Percentiles rank a stretch among this genome's conserved stretches.
Evolutionary conservation across 306 rosid genomes (phyloP).

Genomic region (Corylus avellana): DNA sequence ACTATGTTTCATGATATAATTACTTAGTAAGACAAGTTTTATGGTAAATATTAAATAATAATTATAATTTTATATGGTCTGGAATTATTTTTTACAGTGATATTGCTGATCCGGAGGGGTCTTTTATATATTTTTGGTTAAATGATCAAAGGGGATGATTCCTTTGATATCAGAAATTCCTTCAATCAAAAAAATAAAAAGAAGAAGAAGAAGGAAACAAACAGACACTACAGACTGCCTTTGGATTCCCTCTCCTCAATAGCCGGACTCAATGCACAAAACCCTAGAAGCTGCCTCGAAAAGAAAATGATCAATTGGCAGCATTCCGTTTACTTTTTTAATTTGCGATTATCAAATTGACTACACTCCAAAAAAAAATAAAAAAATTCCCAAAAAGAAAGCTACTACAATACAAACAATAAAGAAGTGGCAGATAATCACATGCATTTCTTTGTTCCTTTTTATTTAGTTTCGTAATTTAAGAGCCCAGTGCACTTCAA

Average conservation of each 20-base stretch:
- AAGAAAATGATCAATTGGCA: constrained; percentile 29
- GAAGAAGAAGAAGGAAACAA: background rate
- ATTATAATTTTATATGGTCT: no score
- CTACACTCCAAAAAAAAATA: background rate
- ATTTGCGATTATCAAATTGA: constrained; percentile 34
- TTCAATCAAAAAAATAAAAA: background rate
- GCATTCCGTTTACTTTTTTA: constrained; percentile 21
- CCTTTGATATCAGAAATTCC: no score
- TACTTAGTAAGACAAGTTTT: no score
- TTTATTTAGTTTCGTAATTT: background rate
- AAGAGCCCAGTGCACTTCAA: background rate
- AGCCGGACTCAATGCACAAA: constrained; percentile 33
- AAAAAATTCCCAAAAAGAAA: background rate
- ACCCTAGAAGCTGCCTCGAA: constrained; percentile 39
- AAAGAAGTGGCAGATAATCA: background rate
- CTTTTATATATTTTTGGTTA: no score
- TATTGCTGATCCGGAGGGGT: no score
- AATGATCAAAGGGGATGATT: no score
- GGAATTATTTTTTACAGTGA: no score
- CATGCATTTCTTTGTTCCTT: background rate
- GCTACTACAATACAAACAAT: background rate
- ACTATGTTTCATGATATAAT: no score
- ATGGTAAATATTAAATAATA: no score
- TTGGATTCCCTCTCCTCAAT: constrained; percentile 44
- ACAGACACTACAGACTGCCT: background rate